phyloP scores from a whole-genome alignment of 2,329 filamentous ascomycete species.

The Sporothrix globosa region DNA sequence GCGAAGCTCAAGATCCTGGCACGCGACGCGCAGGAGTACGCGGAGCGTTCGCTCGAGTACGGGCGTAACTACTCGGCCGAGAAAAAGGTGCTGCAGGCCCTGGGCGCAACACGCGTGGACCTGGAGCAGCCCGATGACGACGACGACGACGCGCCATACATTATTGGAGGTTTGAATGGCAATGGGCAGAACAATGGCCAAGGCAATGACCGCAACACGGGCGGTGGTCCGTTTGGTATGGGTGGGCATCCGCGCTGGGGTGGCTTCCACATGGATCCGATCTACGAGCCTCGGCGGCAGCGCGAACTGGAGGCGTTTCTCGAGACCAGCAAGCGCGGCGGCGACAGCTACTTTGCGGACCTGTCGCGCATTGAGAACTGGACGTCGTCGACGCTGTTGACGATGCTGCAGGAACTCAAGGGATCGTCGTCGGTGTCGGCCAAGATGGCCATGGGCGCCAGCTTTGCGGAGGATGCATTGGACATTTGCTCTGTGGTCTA shows the following conservation, averaged over 20 bases:
- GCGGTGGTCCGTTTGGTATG: not conserved
- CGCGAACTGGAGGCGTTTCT: conserved; percentile 24
- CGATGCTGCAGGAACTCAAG: conserved; percentile 27
- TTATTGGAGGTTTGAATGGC: not conserved
- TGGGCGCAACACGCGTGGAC: conserved; percentile 20
- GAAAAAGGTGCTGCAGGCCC: conserved; percentile 19
- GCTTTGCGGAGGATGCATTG: conserved; percentile 19
- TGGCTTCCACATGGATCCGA: conserved; percentile 18
- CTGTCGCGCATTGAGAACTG: conserved; percentile 26
- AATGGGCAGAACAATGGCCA: not conserved
- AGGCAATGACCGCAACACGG: not conserved
- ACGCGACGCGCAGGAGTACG: conserved; percentile 25
- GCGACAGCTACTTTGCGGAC: conserved; percentile 25
- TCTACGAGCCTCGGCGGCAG: conserved; percentile 27
- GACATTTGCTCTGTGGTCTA: conserved; percentile 28
- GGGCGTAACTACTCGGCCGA: conserved; percentile 21
- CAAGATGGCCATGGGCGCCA: conserved; percentile 14
- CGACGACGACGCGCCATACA: conserved; percentile 6
- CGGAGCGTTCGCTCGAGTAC: conserved; percentile 15
- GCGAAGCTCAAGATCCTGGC: conserved; percentile 30
- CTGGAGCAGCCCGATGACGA: not conserved
- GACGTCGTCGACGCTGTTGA: conserved; percentile 25
- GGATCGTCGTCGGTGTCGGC: conserved; percentile 7
- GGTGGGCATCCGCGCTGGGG: conserved; percentile 9
- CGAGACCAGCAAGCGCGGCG: conserved; percentile 20